phyloP scores from a whole-genome alignment of 75 land plant species.

The Picea sitchensis region DNA sequence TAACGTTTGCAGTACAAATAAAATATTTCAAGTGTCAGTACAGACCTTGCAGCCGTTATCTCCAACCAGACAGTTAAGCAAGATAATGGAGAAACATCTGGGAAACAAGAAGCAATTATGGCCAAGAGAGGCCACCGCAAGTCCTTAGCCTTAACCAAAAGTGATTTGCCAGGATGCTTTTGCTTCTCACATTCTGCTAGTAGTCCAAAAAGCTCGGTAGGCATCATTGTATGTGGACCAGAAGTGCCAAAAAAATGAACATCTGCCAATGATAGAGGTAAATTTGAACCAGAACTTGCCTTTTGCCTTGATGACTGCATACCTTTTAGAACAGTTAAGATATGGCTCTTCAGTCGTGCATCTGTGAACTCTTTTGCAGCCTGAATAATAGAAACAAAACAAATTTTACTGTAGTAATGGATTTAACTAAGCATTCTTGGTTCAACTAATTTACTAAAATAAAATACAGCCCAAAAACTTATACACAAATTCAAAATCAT shows the following conservation, averaged over 20 bases:
- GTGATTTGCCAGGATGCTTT: conserved; percentile 70
- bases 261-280: conserved; percentile 14
- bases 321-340: conserved; percentile 79
- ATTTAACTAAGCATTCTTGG: neutral
- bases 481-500: no score
- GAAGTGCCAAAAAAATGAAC: conserved; percentile 17
- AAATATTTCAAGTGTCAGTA: neutral
- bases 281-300: conserved; percentile 14
- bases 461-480: no score
- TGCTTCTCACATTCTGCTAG: conserved; percentile 84
- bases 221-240: conserved; percentile 16
- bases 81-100: conserved; percentile 78
- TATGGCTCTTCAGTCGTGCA: conserved; percentile 69
- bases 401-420: conserved; percentile 5
- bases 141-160: conserved; percentile 77
- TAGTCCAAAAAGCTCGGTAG: conserved; percentile 80
- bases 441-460: no score
- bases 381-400: conserved; percentile 33
- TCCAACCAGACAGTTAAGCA: conserved; percentile 98
- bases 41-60: conserved; percentile 91
- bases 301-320: conserved; percentile 56
- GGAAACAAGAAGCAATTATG: conserved; percentile 89
- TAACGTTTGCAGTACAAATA: neutral
- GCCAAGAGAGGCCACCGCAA: conserved; percentile 94
- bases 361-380: conserved; percentile 83